These are phyloP conservation scores for Arthrinium phaeospermum DNA, from an alignment of 2,329 filamentous ascomycete genomes.

Conservation along the genomic window DNA sequence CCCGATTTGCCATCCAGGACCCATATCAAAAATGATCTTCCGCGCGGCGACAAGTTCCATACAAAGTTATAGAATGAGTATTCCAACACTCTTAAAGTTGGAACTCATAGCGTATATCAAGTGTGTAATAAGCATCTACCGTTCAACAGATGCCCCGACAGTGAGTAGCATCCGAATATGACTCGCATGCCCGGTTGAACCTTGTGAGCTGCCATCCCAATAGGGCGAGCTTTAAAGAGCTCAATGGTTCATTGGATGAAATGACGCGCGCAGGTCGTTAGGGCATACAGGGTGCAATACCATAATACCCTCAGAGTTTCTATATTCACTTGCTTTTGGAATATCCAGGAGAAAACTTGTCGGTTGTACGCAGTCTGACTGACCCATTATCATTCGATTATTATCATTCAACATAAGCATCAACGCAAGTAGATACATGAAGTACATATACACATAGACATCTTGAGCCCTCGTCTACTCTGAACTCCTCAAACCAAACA, in stretches of 20 bases:
- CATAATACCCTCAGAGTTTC: not conserved
- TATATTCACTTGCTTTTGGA: not conserved
- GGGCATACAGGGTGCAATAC: not conserved
- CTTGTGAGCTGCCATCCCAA: not conserved
- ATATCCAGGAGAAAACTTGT: not conserved
- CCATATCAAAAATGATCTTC: too few relatives aligned
- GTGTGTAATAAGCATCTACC: not conserved
- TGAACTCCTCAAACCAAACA: constrained; percentile 3
- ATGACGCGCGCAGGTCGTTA: not conserved
- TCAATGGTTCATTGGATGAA: not conserved
- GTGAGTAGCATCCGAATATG: not conserved
- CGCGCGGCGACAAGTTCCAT: not conserved
- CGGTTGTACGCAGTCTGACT: not conserved
- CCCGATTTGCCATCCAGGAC: not conserved
- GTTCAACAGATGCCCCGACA: not conserved
- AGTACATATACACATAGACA: constrained; percentile 16
- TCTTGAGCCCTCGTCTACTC: constrained; percentile 4
- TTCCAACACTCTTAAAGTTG: too few relatives aligned
- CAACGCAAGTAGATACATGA: constrained; percentile 15
- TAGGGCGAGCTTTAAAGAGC: not conserved
- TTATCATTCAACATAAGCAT: constrained; percentile 16
- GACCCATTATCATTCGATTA: constrained; percentile 4
- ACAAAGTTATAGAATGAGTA: not conserved
- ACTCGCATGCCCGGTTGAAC: not conserved
- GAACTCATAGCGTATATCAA: not conserved